Percentiles rank a stretch among this genome's conserved stretches.
These are phyloP conservation scores for Cardamine occulta DNA, from an alignment of 345 rosid genomes.

Conservation along the genomic window DNA sequence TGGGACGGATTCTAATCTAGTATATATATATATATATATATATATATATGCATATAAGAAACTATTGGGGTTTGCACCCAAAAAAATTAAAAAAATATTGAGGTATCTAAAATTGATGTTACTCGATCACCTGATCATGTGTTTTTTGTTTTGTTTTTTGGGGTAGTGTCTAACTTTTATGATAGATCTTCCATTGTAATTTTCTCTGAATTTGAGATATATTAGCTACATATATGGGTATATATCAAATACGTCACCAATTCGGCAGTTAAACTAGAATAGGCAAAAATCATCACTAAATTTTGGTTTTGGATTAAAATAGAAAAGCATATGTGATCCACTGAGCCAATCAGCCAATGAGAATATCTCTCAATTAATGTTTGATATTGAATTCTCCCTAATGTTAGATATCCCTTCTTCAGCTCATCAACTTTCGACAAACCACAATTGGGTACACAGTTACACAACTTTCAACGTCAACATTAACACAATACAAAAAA, in stretches of 20 bases:
- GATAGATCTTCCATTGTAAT: neutral
- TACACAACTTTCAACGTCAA: conserved; percentile 15
- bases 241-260: neutral
- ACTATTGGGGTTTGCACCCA: too few relatives aligned
- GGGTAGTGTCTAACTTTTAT: neutral
- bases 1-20: too few relatives aligned
- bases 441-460: conserved; percentile 11
- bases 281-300: neutral
- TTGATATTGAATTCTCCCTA: neutral
- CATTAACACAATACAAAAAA: neutral
- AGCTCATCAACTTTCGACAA: conserved; percentile 21
- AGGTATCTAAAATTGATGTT: neutral
- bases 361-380: neutral
- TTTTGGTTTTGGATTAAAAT: conserved; percentile 8
- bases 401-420: neutral
- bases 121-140: too few relatives aligned
- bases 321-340: conserved; percentile 6
- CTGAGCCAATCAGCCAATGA: conserved; percentile 2
- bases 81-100: too few relatives aligned
- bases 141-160: too few relatives aligned
- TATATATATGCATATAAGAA: too few relatives aligned
- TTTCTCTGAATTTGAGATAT: conserved; percentile 4
- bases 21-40: too few relatives aligned
- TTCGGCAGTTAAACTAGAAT: neutral
- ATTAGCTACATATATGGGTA: neutral